Conservation (phyloP, 352 stramenopile species). For the Bremia lactucae region DNA sequence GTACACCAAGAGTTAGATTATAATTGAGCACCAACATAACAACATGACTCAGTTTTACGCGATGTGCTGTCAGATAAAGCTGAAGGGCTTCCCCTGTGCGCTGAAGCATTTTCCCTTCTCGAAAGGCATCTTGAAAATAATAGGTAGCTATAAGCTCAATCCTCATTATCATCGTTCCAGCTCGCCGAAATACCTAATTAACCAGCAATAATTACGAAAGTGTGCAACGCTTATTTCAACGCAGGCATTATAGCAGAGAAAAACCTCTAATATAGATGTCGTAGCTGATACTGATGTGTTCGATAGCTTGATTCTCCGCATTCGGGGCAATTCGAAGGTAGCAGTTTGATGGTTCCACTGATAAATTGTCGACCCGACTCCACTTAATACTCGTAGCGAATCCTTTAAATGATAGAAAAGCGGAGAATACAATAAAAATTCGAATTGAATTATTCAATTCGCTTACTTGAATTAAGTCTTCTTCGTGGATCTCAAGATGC, state of each 20-base stretch:
- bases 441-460: neutral
- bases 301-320: conserved; percentile 28
- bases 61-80: conserved; percentile 37
- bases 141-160: conserved; percentile 54
- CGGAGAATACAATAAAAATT: conserved; percentile 3
- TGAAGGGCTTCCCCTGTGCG: conserved; percentile 40
- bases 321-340: conserved; percentile 35
- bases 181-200: conserved; percentile 34
- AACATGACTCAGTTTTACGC: conserved; percentile 23
- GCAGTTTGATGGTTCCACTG: conserved; percentile 26
- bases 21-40: neutral
- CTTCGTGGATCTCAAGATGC: conserved; percentile 38
- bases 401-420: too few relatives aligned
- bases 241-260: neutral
- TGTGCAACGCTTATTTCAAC: neutral
- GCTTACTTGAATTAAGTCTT: conserved; percentile 47
- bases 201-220: neutral
- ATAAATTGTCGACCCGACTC: conserved; percentile 55
- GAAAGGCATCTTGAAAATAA: conserved; percentile 43
- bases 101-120: conserved; percentile 59
- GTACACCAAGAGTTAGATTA: conserved; percentile 3
- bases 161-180: conserved; percentile 45
- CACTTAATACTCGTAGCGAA: conserved; percentile 41
- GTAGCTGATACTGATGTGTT: conserved; percentile 31
- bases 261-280: conserved; percentile 36